These are phyloP conservation scores for Wickerhamiella siamensis DNA, from an alignment of 805 yeast genomes.

Conservation along the genomic window DNA sequence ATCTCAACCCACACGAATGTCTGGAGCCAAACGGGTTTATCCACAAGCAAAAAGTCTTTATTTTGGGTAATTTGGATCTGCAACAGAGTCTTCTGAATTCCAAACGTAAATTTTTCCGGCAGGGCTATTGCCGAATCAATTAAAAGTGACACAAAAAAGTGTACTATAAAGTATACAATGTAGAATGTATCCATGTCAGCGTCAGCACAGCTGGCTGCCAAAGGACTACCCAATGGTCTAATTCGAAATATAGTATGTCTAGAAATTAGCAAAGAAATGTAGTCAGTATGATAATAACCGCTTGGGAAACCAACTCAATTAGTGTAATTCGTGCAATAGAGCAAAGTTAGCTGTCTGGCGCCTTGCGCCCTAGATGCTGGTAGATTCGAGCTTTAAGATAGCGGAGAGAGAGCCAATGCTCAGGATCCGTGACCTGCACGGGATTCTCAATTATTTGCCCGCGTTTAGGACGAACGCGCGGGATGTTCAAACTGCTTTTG, in stretches of 20 bases:
- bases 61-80: slow-evolving; percentile 48
- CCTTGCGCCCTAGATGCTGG: too few relatives aligned
- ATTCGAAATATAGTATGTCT: too few relatives aligned
- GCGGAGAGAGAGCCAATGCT: neutral
- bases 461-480: neutral
- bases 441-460: too few relatives aligned
- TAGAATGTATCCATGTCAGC: slow-evolving; percentile 20
- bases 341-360: too few relatives aligned
- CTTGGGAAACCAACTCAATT: too few relatives aligned
- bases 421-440: neutral
- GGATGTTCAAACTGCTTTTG: neutral
- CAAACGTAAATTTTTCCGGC: slow-evolving; percentile 35
- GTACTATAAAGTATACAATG: slow-evolving; percentile 33
- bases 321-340: too few relatives aligned
- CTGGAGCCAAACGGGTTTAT: slow-evolving; percentile 58
- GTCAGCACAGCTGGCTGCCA: too few relatives aligned
- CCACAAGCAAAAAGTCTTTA: slow-evolving; percentile 53
- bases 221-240: too few relatives aligned
- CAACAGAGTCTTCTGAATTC: slow-evolving; percentile 36
- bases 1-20: slow-evolving; percentile 62
- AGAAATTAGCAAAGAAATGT: too few relatives aligned
- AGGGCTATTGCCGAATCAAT: slow-evolving; percentile 63
- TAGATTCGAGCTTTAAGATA: neutral
- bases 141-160: slow-evolving; percentile 59
- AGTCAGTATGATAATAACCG: too few relatives aligned